Conservation (phyloP, 2,329 filamentous ascomycete species). For the Fusarium anguioides region DNA sequence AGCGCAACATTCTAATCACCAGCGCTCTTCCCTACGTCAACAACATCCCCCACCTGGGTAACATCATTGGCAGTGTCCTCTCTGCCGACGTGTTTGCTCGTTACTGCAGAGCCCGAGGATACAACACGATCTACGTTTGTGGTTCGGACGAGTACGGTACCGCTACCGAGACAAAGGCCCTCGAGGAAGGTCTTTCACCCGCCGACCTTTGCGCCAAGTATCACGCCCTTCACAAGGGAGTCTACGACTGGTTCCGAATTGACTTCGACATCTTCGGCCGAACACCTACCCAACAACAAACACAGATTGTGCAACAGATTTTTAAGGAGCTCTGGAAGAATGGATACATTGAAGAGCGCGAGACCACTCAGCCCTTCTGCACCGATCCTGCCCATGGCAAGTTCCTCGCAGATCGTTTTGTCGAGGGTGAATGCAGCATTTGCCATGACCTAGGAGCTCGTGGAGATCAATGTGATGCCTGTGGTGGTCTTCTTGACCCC, state of each 20-base stretch:
- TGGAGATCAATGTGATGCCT: constrained; percentile 81
- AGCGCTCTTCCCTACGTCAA: constrained; percentile 87
- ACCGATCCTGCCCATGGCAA: constrained; percentile 71
- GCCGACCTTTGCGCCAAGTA: constrained; percentile 92
- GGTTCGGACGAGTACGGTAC: constrained; percentile 95
- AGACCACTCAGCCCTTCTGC: constrained; percentile 91
- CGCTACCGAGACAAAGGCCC: constrained; percentile 93
- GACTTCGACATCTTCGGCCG: constrained; percentile 95
- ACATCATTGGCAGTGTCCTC: constrained; percentile 87
- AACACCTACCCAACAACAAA: constrained; percentile 89
- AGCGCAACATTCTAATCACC: constrained; percentile 90
- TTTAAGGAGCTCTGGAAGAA: constrained; percentile 90
- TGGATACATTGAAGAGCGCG: constrained; percentile 86
- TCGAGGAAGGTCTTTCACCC: constrained; percentile 86
- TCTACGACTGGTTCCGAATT: constrained; percentile 97
- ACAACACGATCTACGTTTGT: constrained; percentile 86
- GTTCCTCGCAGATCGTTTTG: constrained; percentile 87
- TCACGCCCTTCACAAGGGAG: constrained; percentile 86
- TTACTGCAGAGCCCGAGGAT: constrained; percentile 82
- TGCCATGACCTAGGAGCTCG: constrained; percentile 78
- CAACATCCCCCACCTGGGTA: constrained; percentile 85
- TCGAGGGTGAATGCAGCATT: constrained; percentile 81
- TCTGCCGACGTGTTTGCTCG: constrained; percentile 88
- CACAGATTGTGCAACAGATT: constrained; percentile 91
- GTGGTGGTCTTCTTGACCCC: constrained; percentile 77